Evolutionary conservation across 108 stramenopile genomes (phyloP), one percentile per base, ranked within the genome.

Genomic region (Nitzschia palea): DNA sequence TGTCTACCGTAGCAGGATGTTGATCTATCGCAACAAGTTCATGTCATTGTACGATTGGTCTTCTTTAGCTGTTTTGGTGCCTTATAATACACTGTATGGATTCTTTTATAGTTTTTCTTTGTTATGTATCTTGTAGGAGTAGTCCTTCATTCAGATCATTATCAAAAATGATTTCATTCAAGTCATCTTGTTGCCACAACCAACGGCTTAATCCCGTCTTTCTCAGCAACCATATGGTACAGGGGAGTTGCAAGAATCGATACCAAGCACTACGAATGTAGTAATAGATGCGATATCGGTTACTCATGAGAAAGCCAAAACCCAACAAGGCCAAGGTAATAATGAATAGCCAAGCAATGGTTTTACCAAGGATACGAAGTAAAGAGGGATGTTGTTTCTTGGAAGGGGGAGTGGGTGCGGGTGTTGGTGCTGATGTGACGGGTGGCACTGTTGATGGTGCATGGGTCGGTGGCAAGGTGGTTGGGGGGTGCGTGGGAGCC

Each of bases 211-310:
- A 22, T 22, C 65, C 42, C 44, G 74, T 23, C 18, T 56, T 64
- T 17, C 51, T 47, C 40, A 78, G 44, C 20, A 78, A 47, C 40
- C 58, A 53, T 42, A 50, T 66, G 0, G 68, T 67, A 12, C 68
- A 67, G 15, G 62, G 30, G 57, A 62, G 52, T 37, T 57, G 58
- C 43, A 62, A 57, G 27, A 84, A 42, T 18, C 65, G 60, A 33
- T 57, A 74, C 79, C 79, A 84, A 30, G 72, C 68, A 22, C 71
- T 71, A 44, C 78, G 60, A 20, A 77, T 31, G 27, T 64, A 77
- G 50, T 76, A 84, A 36, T 80, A 84, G 32, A 84, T 84, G 4
- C 74, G 83, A 51, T 84, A 84, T 9, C 83, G 79, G 65, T 84
- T 73, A 53, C 59, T 67, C 78, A 84, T 79, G 68, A 71, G 15